These are phyloP conservation scores for Suillus luteus DNA, from an alignment of 768 basidiomycete genomes.

Conservation along the genomic window DNA sequence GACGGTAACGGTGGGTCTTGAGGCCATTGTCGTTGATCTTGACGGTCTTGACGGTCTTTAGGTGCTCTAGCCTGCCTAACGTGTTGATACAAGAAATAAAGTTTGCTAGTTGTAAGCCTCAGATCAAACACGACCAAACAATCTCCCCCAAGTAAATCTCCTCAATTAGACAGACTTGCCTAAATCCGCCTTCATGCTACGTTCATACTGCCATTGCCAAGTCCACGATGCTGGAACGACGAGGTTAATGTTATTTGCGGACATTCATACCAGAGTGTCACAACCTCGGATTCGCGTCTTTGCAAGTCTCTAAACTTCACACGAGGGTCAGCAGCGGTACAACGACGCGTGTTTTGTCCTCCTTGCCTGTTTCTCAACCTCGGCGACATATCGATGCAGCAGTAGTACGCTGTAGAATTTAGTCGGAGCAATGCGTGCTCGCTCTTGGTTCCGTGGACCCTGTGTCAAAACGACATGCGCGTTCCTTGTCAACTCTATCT, in stretches of 20 bases:
- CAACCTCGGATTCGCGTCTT: neutral
- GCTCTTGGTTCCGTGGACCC: neutral
- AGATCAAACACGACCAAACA: conserved; percentile 19
- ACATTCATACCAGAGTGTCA: neutral
- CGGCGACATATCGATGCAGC: neutral
- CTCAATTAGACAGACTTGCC: neutral
- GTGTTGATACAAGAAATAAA: conserved; percentile 19
- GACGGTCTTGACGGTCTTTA: conserved; percentile 42
- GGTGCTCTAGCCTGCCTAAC: conserved; percentile 2
- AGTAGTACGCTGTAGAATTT: neutral
- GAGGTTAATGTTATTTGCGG: too few relatives aligned
- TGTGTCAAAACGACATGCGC: neutral
- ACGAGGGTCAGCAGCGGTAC: neutral
- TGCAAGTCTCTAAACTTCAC: neutral
- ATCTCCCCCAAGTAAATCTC: neutral
- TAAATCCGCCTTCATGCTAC: neutral
- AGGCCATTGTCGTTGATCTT: conserved; percentile 69
- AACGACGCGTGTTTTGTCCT: neutral
- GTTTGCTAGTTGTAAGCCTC: conserved; percentile 36
- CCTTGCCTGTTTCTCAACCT: neutral
- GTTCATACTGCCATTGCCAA: neutral
- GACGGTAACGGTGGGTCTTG: conserved; percentile 89
- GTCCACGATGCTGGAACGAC: neutral
- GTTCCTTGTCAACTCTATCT: neutral
- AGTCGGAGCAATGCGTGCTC: neutral